Evolutionary conservation across 1,284 basidiomycete genomes (phyloP), one percentile per base, ranked within the genome.

Genomic region (Pseudozyma pruni): DNA sequence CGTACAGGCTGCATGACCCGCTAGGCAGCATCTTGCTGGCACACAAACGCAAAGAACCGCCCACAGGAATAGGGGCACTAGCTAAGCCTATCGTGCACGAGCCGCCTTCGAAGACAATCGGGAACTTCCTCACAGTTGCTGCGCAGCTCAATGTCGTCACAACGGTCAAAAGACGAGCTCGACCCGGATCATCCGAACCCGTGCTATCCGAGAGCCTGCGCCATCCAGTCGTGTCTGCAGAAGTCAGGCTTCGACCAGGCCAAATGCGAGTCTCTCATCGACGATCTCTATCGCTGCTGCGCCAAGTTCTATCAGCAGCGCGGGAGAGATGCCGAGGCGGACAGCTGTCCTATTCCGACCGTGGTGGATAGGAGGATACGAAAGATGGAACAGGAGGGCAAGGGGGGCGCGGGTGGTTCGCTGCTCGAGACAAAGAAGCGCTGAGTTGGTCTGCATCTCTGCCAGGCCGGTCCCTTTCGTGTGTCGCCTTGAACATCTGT

Each of bases 201-300:
- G 22, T 81, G 79, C 69, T 72, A 81, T 56, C 71, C 75, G 6
- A 42, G 58, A 22, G 78, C 78, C 10, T 81, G 80, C 58, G 71
- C 61, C 8, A 77, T 81, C 35, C 80, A 81, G 37, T 50, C 54
- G 9, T 81, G 80, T 53, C 67, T 81, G 23, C 74, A 79, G 43
- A 72, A 66, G 31, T 63, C 70, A 14, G 63, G 63, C 40, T 80
- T 67, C 51, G 57, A 80, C 42, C 80, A 81, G 43, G 67, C 76
- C 4, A 66, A 64, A n/a, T 81, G 80, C 53, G 66, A 78, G 34
- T 45, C 66, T 34, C 54, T 78, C 29, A 66, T 81, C 23, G 66
- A 74, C 47, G 71, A 75, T 25, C 66, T 81, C 11, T 79, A 81
- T 38, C 59, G 72, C 8, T 81, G 80, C 67, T 81, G 80, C 48